Evolutionary conservation across 768 basidiomycete species (phyloP).

Genomic region (Hypholoma fasciculare): DNA sequence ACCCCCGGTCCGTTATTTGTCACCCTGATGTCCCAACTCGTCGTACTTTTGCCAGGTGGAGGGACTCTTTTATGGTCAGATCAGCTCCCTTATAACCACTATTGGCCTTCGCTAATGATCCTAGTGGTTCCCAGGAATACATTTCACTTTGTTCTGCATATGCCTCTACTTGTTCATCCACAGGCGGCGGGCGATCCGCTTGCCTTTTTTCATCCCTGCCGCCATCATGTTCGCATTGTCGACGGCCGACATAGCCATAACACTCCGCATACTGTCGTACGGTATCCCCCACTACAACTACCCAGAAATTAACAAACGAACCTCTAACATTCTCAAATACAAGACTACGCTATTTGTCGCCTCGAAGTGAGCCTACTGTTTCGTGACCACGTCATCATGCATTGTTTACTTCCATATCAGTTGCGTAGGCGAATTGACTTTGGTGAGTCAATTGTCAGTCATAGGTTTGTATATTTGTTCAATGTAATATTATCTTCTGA

Average conservation of each 20-base stretch:
- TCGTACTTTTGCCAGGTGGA: constrained; percentile 18
- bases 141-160: constrained; percentile 28
- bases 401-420: constrained; percentile 6
- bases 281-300: not conserved
- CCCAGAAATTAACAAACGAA: no score
- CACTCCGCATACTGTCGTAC: not conserved
- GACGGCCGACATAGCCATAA: constrained; percentile 21
- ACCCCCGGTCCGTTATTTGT: not conserved
- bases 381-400: not conserved
- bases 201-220: constrained; percentile 16
- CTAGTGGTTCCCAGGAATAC: constrained; percentile 20
- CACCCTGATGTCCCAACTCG: not conserved
- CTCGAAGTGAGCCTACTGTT: constrained; percentile 22
- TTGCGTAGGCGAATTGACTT: constrained; percentile 25
- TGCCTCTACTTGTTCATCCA: constrained; percentile 19
- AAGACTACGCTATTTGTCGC: constrained; percentile 24
- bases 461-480: not conserved
- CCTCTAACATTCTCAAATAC: not conserved
- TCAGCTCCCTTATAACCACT: not conserved
- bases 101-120: no score
- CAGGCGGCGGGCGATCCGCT: constrained; percentile 10
- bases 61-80: constrained; percentile 28
- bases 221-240: constrained; percentile 19
- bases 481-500: not conserved
- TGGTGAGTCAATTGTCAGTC: constrained; percentile 15